A percentile compares a stretch with the other conserved stretches of the same genome.
Conservation (phyloP, 2,329 filamentous ascomycete species). For the Pezicula rhizophila region DNA sequence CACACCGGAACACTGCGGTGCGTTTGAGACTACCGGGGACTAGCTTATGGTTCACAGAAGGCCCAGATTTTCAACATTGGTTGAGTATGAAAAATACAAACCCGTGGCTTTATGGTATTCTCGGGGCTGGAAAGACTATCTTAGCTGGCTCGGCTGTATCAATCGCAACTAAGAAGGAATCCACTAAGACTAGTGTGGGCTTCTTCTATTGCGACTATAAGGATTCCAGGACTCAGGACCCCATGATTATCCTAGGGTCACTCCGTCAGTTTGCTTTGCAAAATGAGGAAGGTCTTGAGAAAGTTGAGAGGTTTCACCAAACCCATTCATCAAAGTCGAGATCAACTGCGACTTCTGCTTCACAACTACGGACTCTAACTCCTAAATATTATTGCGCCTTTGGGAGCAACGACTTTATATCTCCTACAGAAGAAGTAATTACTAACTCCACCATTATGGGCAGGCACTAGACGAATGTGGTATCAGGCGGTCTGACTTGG, state of each 20-base stretch:
- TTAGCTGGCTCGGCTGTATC: background rate
- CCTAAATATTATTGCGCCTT: too few relatives aligned
- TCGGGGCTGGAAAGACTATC: background rate
- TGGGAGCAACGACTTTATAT: conserved; percentile 4
- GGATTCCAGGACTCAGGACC: conserved; percentile 10
- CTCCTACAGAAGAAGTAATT: too few relatives aligned
- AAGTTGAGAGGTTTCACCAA: background rate
- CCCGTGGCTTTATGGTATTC: conserved; percentile 13
- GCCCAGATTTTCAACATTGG: conserved; percentile 10
- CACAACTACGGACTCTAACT: too few relatives aligned
- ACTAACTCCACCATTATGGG: too few relatives aligned
- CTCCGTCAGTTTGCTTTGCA: conserved; percentile 27
- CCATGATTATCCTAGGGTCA: conserved; percentile 20
- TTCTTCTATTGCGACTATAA: conserved; percentile 31
- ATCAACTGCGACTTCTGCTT: too few relatives aligned
- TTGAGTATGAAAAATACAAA: conserved; percentile 3
- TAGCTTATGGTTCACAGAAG: conserved; percentile 27
- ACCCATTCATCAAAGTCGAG: too few relatives aligned
- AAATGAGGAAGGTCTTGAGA: conserved; percentile 5
- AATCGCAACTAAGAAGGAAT: background rate
- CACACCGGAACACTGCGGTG: background rate
- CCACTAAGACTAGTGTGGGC: background rate
- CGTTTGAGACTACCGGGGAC: background rate
- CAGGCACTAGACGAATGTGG: conserved; percentile 1
- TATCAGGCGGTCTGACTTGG: background rate